These are phyloP conservation scores for Zizania palustris DNA, from an alignment of 202 grass and related monocot species.

Conservation along the genomic window DNA sequence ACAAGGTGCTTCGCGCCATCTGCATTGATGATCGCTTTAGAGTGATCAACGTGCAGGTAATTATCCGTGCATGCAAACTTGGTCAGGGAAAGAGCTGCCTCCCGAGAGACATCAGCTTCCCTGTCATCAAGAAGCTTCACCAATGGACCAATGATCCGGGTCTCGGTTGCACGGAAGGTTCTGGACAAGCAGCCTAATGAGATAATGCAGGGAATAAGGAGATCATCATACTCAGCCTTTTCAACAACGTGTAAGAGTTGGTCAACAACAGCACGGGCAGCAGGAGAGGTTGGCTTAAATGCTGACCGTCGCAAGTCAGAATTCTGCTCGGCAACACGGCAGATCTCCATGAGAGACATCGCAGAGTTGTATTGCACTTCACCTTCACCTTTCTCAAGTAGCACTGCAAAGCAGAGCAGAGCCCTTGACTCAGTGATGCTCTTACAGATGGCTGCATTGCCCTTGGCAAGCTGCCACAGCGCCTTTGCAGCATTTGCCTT, in stretches of 20 bases:
- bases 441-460: slow-evolving; percentile 84
- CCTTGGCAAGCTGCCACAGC: slow-evolving; percentile 81
- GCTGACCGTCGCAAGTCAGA: slow-evolving; percentile 75
- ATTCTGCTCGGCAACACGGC: slow-evolving; percentile 75
- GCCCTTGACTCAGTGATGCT: slow-evolving; percentile 97
- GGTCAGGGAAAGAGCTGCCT: slow-evolving; percentile 64
- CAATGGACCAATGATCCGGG: slow-evolving; percentile 77
- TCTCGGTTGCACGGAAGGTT: slow-evolving; percentile 96
- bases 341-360: slow-evolving; percentile 96
- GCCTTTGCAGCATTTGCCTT: slow-evolving; percentile 95
- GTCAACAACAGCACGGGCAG: slow-evolving; percentile 90
- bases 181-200: slow-evolving; percentile 86
- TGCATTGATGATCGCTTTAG: slow-evolving; percentile 78
- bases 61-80: slow-evolving; percentile 86
- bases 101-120: slow-evolving; percentile 64
- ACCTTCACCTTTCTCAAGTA: slow-evolving; percentile 77
- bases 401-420: slow-evolving; percentile 88
- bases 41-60: slow-evolving; percentile 84
- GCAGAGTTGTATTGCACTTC: slow-evolving; percentile 88
- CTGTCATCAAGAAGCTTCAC: slow-evolving; percentile 88
- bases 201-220: slow-evolving; percentile 84
- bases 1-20: slow-evolving; percentile 86
- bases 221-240: slow-evolving; percentile 88
- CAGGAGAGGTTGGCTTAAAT: slow-evolving; percentile 88
- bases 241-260: slow-evolving; percentile 82